Conservation (phyloP, 768 basidiomycete genomes). For the Lactifluus piperatus region DNA sequence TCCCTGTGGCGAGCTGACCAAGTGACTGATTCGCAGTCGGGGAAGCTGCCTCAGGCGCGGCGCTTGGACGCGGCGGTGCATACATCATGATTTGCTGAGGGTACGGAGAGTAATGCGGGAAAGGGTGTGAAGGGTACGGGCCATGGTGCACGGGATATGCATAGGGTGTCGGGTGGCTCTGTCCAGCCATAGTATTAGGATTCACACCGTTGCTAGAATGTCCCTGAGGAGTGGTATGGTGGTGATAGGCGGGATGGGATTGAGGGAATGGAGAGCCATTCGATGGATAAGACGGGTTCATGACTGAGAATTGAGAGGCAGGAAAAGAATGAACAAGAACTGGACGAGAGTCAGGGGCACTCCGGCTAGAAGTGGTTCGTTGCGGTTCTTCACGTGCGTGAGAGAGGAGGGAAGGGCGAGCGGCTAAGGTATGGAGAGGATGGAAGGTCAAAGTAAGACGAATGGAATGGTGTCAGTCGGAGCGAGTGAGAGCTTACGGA, state of each 20-base stretch:
- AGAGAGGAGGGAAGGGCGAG: conserved; percentile 24
- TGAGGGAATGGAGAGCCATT: conserved; percentile 46
- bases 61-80: conserved; percentile 34
- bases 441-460: conserved; percentile 6
- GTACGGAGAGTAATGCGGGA: conserved; percentile 40
- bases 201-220: conserved; percentile 32
- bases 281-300: conserved; percentile 64
- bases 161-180: conserved; percentile 46
- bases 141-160: conserved; percentile 23
- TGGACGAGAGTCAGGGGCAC: conserved; percentile 32
- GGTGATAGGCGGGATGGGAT: conserved; percentile 29
- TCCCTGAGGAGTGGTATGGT: conserved; percentile 30
- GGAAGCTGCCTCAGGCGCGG: conserved; percentile 28
- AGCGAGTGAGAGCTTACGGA: conserved; percentile 10
- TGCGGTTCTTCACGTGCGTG: conserved; percentile 27
- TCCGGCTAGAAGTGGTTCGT: conserved; percentile 14
- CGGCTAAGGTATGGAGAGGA: neutral
- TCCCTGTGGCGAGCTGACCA: conserved; percentile 29
- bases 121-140: conserved; percentile 35
- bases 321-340: conserved; percentile 47
- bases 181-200: conserved; percentile 29
- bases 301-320: conserved; percentile 40
- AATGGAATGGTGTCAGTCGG: conserved; percentile 3
- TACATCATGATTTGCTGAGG: conserved; percentile 61
- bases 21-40: conserved; percentile 27